phyloP scores from a whole-genome alignment of 768 basidiomycete genomes.

The Dacryopinax spathularia region DNA sequence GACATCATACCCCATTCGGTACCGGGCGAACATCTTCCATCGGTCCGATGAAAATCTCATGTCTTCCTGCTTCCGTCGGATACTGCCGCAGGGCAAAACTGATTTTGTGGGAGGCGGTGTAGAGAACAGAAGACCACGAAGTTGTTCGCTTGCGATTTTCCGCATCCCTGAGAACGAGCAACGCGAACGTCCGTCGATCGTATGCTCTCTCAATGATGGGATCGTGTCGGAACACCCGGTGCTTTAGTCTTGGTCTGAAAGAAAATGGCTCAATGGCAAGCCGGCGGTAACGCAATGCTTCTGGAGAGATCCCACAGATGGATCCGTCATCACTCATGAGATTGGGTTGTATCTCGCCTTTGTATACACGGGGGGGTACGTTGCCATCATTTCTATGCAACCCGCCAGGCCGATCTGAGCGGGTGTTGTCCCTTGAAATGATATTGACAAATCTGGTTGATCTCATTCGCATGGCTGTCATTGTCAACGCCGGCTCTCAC shows the following conservation, averaged over 20 bases:
- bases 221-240: not conserved
- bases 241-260: not conserved
- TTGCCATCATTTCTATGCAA: not conserved
- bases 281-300: not conserved
- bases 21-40: not conserved
- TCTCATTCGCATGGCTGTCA: too few species aligned
- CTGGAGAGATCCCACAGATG: conserved; percentile 1
- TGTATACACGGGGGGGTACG: not conserved
- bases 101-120: not conserved
- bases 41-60: not conserved
- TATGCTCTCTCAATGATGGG: not conserved
- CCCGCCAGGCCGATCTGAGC: not conserved
- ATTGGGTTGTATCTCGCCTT: conserved; percentile 4
- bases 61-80: conserved; percentile 1
- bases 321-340: not conserved
- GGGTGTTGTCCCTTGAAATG: not conserved
- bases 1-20: conserved; percentile 4
- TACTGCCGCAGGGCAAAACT: not conserved
- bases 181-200: not conserved
- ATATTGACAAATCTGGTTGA: too few species aligned
- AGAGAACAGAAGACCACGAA: not conserved
- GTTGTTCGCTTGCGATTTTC: not conserved
- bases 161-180: conserved; percentile 1
- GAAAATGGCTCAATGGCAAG: conserved; percentile 2
- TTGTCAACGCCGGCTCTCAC: too few species aligned